These are phyloP conservation scores for Marchantia polymorpha DNA, from an alignment of 225 moss, liverwort and hornwort genomes.

Conservation along the genomic window DNA sequence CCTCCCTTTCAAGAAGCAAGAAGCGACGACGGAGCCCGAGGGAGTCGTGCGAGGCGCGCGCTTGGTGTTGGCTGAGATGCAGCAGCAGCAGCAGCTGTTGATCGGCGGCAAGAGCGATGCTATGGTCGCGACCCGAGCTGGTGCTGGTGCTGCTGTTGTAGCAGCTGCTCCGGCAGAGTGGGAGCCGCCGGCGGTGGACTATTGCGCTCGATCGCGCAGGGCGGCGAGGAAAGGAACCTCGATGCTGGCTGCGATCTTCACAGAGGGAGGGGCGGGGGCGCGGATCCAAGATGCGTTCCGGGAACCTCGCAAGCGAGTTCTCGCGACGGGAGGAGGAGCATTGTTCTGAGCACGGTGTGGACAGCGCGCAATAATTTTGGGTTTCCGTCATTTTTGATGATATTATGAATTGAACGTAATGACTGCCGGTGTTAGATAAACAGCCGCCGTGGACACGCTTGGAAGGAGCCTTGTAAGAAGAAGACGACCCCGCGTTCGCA, in stretches of 20 bases:
- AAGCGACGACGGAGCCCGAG: constrained; percentile 37
- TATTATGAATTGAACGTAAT: neutral
- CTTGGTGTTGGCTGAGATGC: constrained; percentile 45
- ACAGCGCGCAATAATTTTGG: neutral
- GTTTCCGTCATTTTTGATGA: constrained; percentile 11
- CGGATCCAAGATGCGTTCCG: neutral
- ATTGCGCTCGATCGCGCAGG: constrained; percentile 17
- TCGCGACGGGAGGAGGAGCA: neutral
- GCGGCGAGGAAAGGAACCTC: constrained; percentile 28
- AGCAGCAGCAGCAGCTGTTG: constrained; percentile 11
- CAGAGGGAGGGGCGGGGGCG: neutral
- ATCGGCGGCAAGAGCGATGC: constrained; percentile 27
- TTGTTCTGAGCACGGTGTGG: constrained; percentile 2
- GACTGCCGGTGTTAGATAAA: neutral
- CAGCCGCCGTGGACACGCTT: neutral
- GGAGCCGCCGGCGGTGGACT: constrained; percentile 64
- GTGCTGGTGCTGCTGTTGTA: neutral
- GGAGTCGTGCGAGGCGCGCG: constrained; percentile 62
- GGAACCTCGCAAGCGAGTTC: neutral
- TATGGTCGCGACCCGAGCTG: neutral
- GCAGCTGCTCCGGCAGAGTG: constrained; percentile 47
- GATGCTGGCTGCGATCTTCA: constrained; percentile 26
- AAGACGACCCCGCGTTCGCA: neutral
- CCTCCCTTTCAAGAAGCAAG: constrained; percentile 4
- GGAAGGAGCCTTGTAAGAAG: neutral